phyloP scores from a whole-genome alignment of 106 monocot species.

The Allium sativum region DNA sequence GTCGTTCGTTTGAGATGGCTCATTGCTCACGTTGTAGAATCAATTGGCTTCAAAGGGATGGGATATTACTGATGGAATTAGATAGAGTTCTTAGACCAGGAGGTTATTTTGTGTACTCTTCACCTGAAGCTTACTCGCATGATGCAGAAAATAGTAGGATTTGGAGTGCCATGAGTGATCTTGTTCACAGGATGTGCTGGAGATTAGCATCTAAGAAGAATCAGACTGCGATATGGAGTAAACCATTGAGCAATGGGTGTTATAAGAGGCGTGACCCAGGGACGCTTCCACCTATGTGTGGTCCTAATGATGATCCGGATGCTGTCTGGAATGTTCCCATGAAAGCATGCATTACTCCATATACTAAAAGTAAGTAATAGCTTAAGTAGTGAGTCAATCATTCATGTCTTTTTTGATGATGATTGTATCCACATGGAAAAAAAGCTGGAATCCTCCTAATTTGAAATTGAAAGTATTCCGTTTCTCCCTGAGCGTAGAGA shows the following conservation, averaged over 20 bases:
- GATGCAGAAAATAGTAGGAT: conserved; percentile 68
- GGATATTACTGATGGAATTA: conserved; percentile 66
- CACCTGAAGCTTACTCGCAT: conserved; percentile 81
- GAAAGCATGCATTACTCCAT: conserved; percentile 73
- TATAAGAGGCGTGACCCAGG: conserved; percentile 55
- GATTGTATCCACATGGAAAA: too few relatives aligned
- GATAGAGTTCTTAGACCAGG: conserved; percentile 82
- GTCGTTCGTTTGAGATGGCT: conserved; percentile 74
- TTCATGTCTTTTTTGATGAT: too few relatives aligned
- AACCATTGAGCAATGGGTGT: conserved; percentile 65
- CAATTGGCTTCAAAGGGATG: conserved; percentile 88
- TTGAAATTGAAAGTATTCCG: too few relatives aligned
- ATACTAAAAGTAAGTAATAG: conserved; percentile 52
- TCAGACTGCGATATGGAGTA: conserved; percentile 79
- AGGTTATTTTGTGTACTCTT: conserved; percentile 81
- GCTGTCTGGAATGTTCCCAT: conserved; percentile 71
- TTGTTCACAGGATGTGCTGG: conserved; percentile 83
- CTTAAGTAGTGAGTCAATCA: too few relatives aligned
- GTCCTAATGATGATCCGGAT: conserved; percentile 52
- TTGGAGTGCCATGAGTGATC: conserved; percentile 71
- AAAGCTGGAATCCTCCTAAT: too few relatives aligned
- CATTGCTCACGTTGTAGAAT: conserved; percentile 94
- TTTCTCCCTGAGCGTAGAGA: too few relatives aligned
- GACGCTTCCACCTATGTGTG: conserved; percentile 49
- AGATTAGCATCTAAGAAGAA: conserved; percentile 71